Base-by-base conservation (phyloP, 2,329 filamentous ascomycete genomes). In the Aspergillus sp. region DNA sequence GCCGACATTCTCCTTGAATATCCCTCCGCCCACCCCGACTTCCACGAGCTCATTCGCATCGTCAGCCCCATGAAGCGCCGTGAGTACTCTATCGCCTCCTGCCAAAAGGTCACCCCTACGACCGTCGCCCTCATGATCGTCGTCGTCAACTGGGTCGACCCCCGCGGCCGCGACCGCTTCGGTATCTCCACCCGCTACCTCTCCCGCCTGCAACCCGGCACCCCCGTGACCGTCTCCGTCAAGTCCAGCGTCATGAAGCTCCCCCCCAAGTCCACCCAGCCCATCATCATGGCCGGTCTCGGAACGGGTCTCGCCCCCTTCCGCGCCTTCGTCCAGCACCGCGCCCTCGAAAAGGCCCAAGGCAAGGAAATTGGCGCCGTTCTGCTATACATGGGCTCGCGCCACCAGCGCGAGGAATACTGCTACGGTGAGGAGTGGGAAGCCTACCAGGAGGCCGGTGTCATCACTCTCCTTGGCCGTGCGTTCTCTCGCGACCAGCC, bases 181-280 rank as follows among this genome's bases (percentile, higher is more conserved):
- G 95, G 95, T 57, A 93, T 97, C 77, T 94, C 95, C 7, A 97
- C 94, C 11, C 90, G 90, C 68, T 99, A 96, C 83, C 88, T 99
- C 67, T 90, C 89, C 78, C 77, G 82, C 30, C 89, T 99, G 41
- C 84, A 85, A 13, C 82, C 91, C 13, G 95, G 95, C 55, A 82
- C 91, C 43, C 83, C 89, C 38, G 88, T 99, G 66, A 97, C 93
- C 3, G 95, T 92, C 61, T 96, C 91, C 38, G 93, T 99, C 77
- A 99, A 99, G 83, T 92, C 95, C 0, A 97, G 93, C 25, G 95
- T 98, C 68, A 99, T 99, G 95, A 99, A 98, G 82, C 86, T 99
- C n/a, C 95, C 95, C 5, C 81, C 86, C 64, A 90, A 89, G 76
- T 89, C 93, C 69, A 95, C 92, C 43, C 92, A 94, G 52, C 95